These are phyloP conservation scores for Cryptosporidium sp. DNA, from an alignment of 169 alveolate genomes.

Conservation along the genomic window DNA sequence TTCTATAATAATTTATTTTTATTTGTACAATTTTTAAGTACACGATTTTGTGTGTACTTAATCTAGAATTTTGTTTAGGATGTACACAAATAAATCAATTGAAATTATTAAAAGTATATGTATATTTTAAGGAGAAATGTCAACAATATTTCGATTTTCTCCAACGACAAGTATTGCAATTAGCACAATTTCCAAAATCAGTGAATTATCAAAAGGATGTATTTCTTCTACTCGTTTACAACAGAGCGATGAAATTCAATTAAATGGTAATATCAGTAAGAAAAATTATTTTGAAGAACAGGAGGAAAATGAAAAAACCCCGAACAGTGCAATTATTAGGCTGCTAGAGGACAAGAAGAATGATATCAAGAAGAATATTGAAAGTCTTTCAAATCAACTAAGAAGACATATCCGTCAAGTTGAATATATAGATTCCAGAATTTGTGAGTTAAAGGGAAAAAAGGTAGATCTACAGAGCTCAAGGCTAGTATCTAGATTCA, in stretches of 20 bases:
- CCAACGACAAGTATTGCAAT: conserved; percentile 41
- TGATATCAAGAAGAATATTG: conserved; percentile 22
- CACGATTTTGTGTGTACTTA: conserved; percentile 10
- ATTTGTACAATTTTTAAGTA: neutral
- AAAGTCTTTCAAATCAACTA: conserved; percentile 13
- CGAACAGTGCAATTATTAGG: conserved; percentile 8
- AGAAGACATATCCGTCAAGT: conserved; percentile 54
- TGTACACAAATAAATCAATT: neutral
- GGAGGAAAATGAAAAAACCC: neutral
- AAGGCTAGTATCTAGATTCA: neutral
- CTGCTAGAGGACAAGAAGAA: conserved; percentile 28
- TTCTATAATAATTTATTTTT: too few relatives aligned
- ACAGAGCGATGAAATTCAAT: neutral
- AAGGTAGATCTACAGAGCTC: neutral
- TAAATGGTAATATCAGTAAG: neutral
- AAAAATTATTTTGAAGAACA: neutral
- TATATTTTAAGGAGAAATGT: neutral
- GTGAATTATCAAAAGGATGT: neutral
- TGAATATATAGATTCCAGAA: conserved; percentile 52
- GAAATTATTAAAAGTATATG: neutral
- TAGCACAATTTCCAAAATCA: neutral
- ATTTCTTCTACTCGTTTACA: neutral
- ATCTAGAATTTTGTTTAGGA: neutral
- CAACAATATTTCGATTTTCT: conserved; percentile 25
- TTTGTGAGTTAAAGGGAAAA: conserved; percentile 21